Base-by-base conservation (phyloP, 305 asterid genomes). In the Striga hermonthica region DNA sequence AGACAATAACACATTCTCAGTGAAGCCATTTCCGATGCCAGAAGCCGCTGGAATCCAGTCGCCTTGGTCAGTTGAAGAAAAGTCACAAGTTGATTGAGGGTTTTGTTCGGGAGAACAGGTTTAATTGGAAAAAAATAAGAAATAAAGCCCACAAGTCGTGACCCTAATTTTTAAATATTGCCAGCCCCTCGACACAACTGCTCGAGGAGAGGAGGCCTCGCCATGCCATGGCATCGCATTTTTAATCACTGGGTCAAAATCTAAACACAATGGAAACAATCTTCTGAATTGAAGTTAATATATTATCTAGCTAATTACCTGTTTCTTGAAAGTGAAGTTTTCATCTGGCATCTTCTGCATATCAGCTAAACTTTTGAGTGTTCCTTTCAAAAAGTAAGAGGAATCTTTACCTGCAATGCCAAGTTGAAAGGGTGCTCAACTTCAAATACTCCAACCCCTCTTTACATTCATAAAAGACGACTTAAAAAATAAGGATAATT, bases 321-420 rank as follows among this genome's bases (percentile, higher is more conserved):
- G 88, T 73, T 87, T 86, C 77, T 86, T 85, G 67, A 74, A 83
- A 59, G 86, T 78, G 60, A 90, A 86, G 76, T 88, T 95, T 76
- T 73, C 89, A 61, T 88, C 96, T 48, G 91, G 92, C 82, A 83
- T 69, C 76, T 84, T 81, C 70, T 88, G 86, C 90, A 93, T 79
- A 38, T 85, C 91, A 16, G 84, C 95, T 80, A 93, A 82, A 68
- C 75, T 85, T 67, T 70, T 67, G 49, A 93, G 90, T 37, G 87
- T 82, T 70, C 78, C 89, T 69, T 72, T 76, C 74, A 83, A 67
- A 69, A 88, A 79, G 75, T 80, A 69, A 61, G 84, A 78, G 13
- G 97, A 84, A 80, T 65, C 28, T 55, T 66, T 75, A 65, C 96
- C 99, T 93, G 83, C 81, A 75, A 74, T 41, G 54, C 62, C 72